These are phyloP conservation scores for Pichia cabralensis DNA, from an alignment of 805 yeast genomes.

Conservation along the genomic window DNA sequence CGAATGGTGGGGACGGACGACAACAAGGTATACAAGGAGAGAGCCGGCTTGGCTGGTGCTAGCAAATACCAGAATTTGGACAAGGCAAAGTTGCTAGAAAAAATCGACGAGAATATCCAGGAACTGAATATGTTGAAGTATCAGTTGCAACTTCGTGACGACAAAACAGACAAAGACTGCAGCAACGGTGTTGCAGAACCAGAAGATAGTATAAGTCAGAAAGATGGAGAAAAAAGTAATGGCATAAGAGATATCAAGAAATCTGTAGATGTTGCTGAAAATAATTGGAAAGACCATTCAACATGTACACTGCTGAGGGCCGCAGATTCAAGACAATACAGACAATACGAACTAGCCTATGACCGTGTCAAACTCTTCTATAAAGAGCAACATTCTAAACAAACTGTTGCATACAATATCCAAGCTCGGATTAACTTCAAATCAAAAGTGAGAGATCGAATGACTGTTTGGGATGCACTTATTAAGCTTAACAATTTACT, in stretches of 20 bases:
- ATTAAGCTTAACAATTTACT: constrained; percentile 49
- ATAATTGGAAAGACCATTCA: constrained; percentile 17
- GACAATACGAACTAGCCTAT: constrained; percentile 62
- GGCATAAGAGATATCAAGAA: no score
- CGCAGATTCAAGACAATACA: constrained; percentile 29
- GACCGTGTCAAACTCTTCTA: constrained; percentile 59
- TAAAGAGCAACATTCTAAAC: constrained; percentile 57
- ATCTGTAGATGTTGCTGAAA: no score
- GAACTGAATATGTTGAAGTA: constrained; percentile 28
- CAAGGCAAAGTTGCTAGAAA: constrained; percentile 27
- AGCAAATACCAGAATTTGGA: constrained; percentile 21
- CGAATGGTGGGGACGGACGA: no score
- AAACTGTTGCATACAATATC: constrained; percentile 62
- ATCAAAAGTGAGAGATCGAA: constrained; percentile 52
- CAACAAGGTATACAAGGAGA: no score
- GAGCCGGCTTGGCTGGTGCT: no score
- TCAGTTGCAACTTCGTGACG: constrained; percentile 8
- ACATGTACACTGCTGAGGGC: constrained; percentile 15
- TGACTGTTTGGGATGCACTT: constrained; percentile 67
- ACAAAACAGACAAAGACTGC: neutral
- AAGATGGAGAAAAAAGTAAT: constrained; percentile 3
- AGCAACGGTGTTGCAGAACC: neutral
- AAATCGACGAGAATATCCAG: constrained; percentile 35
- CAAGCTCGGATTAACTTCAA: constrained; percentile 66
- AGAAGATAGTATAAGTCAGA: constrained; percentile 2